These are phyloP conservation scores for Forsythia viridissima DNA, from an alignment of 257 asterid species.

Conservation along the genomic window DNA sequence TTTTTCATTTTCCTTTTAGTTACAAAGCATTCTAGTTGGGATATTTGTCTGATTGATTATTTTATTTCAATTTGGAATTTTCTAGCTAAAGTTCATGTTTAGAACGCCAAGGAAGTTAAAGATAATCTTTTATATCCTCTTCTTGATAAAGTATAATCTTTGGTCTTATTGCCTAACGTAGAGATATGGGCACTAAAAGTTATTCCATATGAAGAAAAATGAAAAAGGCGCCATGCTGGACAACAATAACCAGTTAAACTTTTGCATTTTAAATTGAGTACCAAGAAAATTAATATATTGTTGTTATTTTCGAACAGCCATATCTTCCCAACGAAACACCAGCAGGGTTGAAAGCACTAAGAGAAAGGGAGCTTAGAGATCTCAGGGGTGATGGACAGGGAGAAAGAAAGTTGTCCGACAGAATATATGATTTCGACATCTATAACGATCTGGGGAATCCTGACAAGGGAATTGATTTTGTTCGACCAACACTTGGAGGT, in stretches of 20 bases:
- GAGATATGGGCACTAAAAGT: neutral
- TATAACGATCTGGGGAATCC: slow-evolving; percentile 97
- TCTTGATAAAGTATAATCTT: slow-evolving; percentile 8
- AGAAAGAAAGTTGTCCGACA: slow-evolving; percentile 68
- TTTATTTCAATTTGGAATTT: neutral
- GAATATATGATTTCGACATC: slow-evolving; percentile 77
- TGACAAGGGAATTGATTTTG: slow-evolving; percentile 76
- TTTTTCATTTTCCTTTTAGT: neutral
- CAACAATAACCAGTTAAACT: neutral
- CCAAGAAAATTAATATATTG: neutral
- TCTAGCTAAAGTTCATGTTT: slow-evolving; percentile 9
- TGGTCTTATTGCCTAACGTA: neutral
- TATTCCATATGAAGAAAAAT: neutral
- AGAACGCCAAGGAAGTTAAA: slow-evolving; percentile 7
- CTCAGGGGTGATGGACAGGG: slow-evolving; percentile 87
- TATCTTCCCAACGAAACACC: slow-evolving; percentile 91
- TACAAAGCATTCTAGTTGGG: neutral
- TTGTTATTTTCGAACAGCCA: slow-evolving; percentile 50
- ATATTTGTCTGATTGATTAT: neutral
- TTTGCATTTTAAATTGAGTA: neutral
- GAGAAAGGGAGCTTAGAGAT: slow-evolving; percentile 79
- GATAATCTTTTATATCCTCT: slow-evolving; percentile 11
- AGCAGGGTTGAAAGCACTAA: slow-evolving; percentile 65
- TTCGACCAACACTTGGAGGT: slow-evolving; percentile 84
- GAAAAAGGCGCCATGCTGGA: neutral